phyloP scores from a whole-genome alignment of 306 rosid species.

The Pachyrhizus erosus region DNA sequence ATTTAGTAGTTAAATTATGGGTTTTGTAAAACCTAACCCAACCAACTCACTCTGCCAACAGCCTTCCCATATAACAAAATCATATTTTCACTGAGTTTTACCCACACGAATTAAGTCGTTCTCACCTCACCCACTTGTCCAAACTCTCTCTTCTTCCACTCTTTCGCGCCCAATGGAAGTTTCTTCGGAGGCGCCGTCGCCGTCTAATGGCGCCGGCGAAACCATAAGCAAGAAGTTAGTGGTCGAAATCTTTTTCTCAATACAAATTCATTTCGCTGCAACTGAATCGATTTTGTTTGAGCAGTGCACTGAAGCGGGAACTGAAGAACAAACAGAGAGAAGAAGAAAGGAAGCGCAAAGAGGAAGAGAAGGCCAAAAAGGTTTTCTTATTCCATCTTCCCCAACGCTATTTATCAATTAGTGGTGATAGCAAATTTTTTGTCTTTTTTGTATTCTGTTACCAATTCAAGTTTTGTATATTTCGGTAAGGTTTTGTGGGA shows the following conservation, averaged over 20 bases:
- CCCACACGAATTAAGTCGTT: neutral
- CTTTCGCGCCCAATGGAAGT: constrained; percentile 13
- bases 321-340: constrained; percentile 12
- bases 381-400: neutral
- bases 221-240: constrained; percentile 50
- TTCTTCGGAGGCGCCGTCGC: constrained; percentile 20
- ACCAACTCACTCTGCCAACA: too few species aligned
- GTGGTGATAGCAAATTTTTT: neutral
- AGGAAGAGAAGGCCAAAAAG: constrained; percentile 10
- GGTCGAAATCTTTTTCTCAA: neutral
- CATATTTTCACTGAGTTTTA: too few species aligned
- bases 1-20: too few species aligned
- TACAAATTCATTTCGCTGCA: neutral
- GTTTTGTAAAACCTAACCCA: too few species aligned
- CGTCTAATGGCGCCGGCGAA: constrained; percentile 25
- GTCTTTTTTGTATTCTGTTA: neutral
- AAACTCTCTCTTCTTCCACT: neutral
- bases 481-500: neutral
- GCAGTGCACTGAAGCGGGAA: constrained; percentile 10
- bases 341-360: constrained; percentile 15
- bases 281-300: neutral
- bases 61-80: too few species aligned
- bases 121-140: neutral
- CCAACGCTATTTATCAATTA: neutral
- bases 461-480: neutral